Conservation (phyloP, 257 asterid species). For the Primulina eburnea region DNA sequence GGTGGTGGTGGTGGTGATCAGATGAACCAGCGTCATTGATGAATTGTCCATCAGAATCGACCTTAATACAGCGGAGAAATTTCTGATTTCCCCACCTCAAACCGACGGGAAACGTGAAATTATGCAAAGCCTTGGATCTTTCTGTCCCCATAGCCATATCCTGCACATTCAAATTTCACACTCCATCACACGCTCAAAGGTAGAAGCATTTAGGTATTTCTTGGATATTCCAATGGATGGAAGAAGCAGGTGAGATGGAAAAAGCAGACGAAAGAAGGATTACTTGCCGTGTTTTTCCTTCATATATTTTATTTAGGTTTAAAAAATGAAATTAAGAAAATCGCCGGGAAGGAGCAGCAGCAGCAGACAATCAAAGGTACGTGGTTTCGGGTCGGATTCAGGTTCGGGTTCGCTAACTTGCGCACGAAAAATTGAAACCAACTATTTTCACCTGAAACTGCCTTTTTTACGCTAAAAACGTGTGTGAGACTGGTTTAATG, state of each 20-base stretch:
- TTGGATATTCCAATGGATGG: neutral
- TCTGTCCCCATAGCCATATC: slow-evolving; percentile 50
- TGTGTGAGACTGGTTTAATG: too few relatives aligned
- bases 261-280: neutral
- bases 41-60: slow-evolving; percentile 38
- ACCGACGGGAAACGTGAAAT: slow-evolving; percentile 55
- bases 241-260: slow-evolving; percentile 1
- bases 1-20: slow-evolving; percentile 24
- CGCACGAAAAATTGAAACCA: too few relatives aligned
- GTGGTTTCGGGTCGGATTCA: too few relatives aligned
- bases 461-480: too few relatives aligned
- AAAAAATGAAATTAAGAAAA: slow-evolving; percentile 13
- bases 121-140: slow-evolving; percentile 63
- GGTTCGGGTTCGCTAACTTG: too few relatives aligned
- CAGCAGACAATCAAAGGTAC: neutral
- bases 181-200: neutral
- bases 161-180: slow-evolving; percentile 8
- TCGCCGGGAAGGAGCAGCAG: slow-evolving; percentile 30
- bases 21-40: slow-evolving; percentile 17
- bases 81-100: slow-evolving; percentile 74
- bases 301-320: neutral
- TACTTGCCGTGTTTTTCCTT: slow-evolving; percentile 10
- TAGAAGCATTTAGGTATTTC: neutral
- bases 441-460: too few relatives aligned
- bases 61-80: slow-evolving; percentile 60